Conservation (phyloP, 257 asterid species). For the Solanum pimpinellifolium region DNA sequence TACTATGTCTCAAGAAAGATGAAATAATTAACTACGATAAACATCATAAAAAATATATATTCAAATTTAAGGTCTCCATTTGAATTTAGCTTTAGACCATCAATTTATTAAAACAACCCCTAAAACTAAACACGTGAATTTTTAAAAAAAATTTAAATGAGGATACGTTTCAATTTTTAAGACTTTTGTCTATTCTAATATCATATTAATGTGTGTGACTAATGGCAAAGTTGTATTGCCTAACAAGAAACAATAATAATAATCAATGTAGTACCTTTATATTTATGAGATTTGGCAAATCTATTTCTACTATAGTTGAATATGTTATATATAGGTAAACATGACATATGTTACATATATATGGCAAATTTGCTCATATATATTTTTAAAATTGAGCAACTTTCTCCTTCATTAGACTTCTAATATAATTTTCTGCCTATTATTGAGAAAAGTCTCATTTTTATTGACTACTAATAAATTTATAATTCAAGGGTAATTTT, state of each 20-base stretch:
- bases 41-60: too few relatives aligned
- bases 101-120: rapidly evolving
- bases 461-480: neutral
- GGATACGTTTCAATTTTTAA: too few relatives aligned
- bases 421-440: neutral
- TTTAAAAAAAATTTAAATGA: too few relatives aligned
- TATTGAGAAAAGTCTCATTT: too few relatives aligned
- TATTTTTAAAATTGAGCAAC: neutral
- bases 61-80: too few relatives aligned
- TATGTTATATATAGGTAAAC: neutral
- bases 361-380: neutral
- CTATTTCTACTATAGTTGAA: neutral
- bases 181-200: too few relatives aligned
- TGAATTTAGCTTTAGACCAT: too few relatives aligned
- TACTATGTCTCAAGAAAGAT: too few relatives aligned
- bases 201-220: too few relatives aligned
- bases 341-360: neutral
- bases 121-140: too few relatives aligned
- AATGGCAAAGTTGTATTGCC: neutral
- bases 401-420: neutral
- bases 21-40: too few relatives aligned
- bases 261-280: neutral
- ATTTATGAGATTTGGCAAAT: neutral
- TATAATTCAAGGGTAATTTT: too few relatives aligned
- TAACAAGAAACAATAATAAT: neutral